Base-by-base conservation (phyloP, 169 alveolate species). In the Plasmodium chabaudi region DNA sequence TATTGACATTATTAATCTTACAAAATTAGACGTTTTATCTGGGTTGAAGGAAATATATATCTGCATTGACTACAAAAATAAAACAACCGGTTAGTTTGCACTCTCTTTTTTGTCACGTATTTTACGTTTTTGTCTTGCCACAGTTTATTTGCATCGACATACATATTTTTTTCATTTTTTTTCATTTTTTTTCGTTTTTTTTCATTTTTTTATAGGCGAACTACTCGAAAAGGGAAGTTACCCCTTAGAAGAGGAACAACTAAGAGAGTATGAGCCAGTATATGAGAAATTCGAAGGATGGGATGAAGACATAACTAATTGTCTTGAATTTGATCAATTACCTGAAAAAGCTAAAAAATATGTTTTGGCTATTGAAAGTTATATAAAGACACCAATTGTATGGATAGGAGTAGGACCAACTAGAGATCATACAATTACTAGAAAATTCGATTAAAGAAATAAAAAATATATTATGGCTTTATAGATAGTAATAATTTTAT, bases 331-430 rank as follows among this genome's bases (percentile, higher is more conserved):
- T 77, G 95, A 93, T 9, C 94, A 96, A 13, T 87, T 97, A 56
- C 99, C 99, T 0, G 67, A 74, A 42, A 92, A 93, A 56, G 98
- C 98, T 17, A 88, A 93, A 71, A 90, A 92, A 34, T 97, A 97
- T 75, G 77, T 97, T 17, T 93, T 87, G 57, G 91, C 91, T 44
- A 92, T 97, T 75, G 97, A 96, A 68, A 88, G 94, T 44, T 87
- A 93, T 27, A 82, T 95, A 13, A 92, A 91, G 17, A 93, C 96
- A 13, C 97, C 96, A 23, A 93, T 97, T 19, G 93, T 96, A 56
- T 97, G 99, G 99, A 95, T 97, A 25, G 96, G 98, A 27, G 92
- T 93, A 56, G 98, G 98, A 17, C 97, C 98, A 13, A 96, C 93
- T 65, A 89, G 97, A 89, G 95, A 92, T 72, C 89, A 94, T 44